Evolutionary conservation across 768 basidiomycete genomes (phyloP).

Genomic region (Cyathus striatus): DNA sequence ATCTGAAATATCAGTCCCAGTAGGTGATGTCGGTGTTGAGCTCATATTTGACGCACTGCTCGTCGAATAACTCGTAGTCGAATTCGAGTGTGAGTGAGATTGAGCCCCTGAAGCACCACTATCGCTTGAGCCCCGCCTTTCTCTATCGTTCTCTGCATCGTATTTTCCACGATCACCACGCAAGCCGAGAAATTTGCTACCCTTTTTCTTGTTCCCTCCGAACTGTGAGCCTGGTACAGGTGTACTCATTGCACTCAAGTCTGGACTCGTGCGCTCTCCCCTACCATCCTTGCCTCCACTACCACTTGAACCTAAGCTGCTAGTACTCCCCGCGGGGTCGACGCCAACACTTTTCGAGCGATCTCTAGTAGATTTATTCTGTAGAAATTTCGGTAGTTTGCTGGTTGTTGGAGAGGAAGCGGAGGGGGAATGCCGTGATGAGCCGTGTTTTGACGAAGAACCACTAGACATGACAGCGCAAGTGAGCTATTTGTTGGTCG

Average conservation of each 20-base stretch:
- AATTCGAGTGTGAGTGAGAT: too few species aligned
- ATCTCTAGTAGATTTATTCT: constrained; percentile 55
- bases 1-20: constrained; percentile 32
- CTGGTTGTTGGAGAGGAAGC: constrained; percentile 32
- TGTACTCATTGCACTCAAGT: constrained; percentile 13
- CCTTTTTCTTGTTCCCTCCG: constrained; percentile 18
- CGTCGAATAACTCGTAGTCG: neutral
- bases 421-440: constrained; percentile 29
- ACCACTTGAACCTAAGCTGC: constrained; percentile 27
- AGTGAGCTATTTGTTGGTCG: too few species aligned
- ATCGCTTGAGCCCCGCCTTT: neutral
- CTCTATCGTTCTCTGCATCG: constrained; percentile 22
- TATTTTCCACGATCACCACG: constrained; percentile 11
- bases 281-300: constrained; percentile 3
- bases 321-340: constrained; percentile 28
- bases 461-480: too few species aligned
- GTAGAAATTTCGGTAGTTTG: constrained; percentile 65
- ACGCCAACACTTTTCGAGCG: constrained; percentile 48
- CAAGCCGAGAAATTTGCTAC: constrained; percentile 27
- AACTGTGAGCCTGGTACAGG: constrained; percentile 7
- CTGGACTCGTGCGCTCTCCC: constrained; percentile 15
- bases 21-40: neutral
- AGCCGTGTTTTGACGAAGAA: too few species aligned
- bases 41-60: neutral
- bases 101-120: too few species aligned